Evolutionary conservation across 371 early-diverging fungal species (phyloP).

Genomic region (Smittium culicis): DNA sequence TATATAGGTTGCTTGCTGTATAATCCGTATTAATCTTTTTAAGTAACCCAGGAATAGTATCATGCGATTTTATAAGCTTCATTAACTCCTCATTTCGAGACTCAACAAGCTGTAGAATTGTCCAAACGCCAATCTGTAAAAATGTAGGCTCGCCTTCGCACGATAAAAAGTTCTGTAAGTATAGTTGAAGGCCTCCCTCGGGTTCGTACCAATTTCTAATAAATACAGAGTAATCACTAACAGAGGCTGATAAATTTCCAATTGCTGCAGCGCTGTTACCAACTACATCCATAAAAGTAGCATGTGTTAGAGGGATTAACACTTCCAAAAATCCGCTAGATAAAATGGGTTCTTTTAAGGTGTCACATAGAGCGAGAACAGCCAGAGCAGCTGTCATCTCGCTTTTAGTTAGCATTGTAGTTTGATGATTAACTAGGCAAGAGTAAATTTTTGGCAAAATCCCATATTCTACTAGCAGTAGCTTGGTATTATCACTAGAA

Average conservation of each 20-base stretch:
- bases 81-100: too few species aligned
- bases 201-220: constrained; percentile 52
- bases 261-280: constrained; percentile 75
- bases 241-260: constrained; percentile 54
- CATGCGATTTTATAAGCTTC: too few species aligned
- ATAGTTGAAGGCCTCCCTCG: constrained; percentile 51
- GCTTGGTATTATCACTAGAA: too few species aligned
- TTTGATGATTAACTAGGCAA: constrained; percentile 79
- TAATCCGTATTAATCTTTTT: too few species aligned
- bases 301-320: constrained; percentile 53
- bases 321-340: constrained; percentile 47
- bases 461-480: too few species aligned
- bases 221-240: constrained; percentile 50
- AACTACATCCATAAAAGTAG: constrained; percentile 54
- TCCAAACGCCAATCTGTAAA: constrained; percentile 83
- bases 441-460: too few species aligned
- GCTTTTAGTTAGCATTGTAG: constrained; percentile 64
- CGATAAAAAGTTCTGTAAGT: constrained; percentile 48
- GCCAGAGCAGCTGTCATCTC: constrained; percentile 85
- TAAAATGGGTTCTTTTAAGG: constrained; percentile 54
- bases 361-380: constrained; percentile 66
- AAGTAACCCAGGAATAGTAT: too few species aligned
- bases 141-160: constrained; percentile 35
- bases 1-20: too few species aligned
- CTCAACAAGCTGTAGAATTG: too few species aligned